A percentile compares a stretch with the other conserved stretches of the same genome.
phyloP scores from a whole-genome alignment of 805 yeast genomes.

The Lipomyces oligophaga region DNA sequence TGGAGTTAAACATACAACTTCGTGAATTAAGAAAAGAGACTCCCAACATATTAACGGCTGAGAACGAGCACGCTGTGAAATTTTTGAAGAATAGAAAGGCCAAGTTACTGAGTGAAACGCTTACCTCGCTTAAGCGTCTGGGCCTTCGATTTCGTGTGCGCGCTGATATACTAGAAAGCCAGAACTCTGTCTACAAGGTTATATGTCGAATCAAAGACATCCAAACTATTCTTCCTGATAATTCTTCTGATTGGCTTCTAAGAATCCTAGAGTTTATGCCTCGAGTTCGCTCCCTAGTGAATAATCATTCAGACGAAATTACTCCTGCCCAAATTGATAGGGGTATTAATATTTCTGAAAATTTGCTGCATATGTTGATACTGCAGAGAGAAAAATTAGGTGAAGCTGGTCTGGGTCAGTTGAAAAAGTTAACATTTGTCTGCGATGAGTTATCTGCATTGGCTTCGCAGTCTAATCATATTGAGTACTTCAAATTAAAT shows the following conservation, averaged over 20 bases:
- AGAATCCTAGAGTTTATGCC: slow-evolving; percentile 77
- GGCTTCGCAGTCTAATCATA: not conserved
- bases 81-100: slow-evolving; percentile 77
- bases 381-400: slow-evolving; percentile 27
- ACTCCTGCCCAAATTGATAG: slow-evolving; percentile 70
- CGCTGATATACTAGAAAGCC: slow-evolving; percentile 59
- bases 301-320: slow-evolving; percentile 63
- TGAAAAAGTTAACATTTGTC: not conserved
- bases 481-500: not conserved
- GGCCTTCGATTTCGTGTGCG: slow-evolving; percentile 70
- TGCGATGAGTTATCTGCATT: slow-evolving; percentile 3
- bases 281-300: slow-evolving; percentile 61
- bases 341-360: slow-evolving; percentile 73
- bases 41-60: slow-evolving; percentile 66
- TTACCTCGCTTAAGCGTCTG: slow-evolving; percentile 67
- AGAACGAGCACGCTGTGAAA: slow-evolving; percentile 65
- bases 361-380: slow-evolving; percentile 57
- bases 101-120: slow-evolving; percentile 68
- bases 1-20: slow-evolving; percentile 53
- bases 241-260: slow-evolving; percentile 54
- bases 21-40: slow-evolving; percentile 69
- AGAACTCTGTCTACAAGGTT: slow-evolving; percentile 59
- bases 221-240: slow-evolving; percentile 39
- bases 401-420: not conserved
- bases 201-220: slow-evolving; percentile 54